phyloP scores from a whole-genome alignment of 805 yeast species.

The Metschnikowia orientalis region DNA sequence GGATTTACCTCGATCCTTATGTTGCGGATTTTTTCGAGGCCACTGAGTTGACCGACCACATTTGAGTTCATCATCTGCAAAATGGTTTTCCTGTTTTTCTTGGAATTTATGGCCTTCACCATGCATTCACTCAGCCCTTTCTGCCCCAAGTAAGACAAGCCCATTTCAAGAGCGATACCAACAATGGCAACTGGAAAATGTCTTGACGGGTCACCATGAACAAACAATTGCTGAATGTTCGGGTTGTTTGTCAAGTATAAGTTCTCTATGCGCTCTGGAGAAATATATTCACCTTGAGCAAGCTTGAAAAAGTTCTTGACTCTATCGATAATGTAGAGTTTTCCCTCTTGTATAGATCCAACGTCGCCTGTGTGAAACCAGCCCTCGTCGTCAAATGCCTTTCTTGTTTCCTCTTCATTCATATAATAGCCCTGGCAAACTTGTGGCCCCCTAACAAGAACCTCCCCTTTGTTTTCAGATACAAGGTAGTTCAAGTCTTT shows the following conservation, averaged over 20 bases:
- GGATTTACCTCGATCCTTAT: slow-evolving; percentile 51
- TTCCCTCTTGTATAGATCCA: slow-evolving; percentile 34
- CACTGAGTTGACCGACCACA: slow-evolving; percentile 40
- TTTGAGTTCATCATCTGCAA: slow-evolving; percentile 34
- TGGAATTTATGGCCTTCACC: slow-evolving; percentile 23
- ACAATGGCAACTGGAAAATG: slow-evolving; percentile 10
- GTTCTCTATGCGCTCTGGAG: slow-evolving; percentile 72
- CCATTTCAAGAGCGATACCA: slow-evolving; percentile 26
- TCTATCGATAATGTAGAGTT: slow-evolving; percentile 55
- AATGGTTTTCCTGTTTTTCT: slow-evolving; percentile 25
- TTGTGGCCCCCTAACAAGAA: slow-evolving; percentile 61
- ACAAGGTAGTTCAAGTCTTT: slow-evolving; percentile 52
- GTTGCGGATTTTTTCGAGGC: slow-evolving; percentile 61
- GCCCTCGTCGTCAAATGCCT: slow-evolving; percentile 36
- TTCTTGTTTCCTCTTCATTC: slow-evolving; percentile 49
- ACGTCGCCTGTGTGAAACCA: slow-evolving; percentile 59
- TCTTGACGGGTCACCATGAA: slow-evolving; percentile 11
- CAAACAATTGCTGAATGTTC: slow-evolving; percentile 9
- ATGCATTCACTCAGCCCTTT: slow-evolving; percentile 17
- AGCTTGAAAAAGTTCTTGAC: slow-evolving; percentile 72
- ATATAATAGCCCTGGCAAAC: slow-evolving; percentile 52
- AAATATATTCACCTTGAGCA: slow-evolving; percentile 52
- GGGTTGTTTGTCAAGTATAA: slow-evolving; percentile 35
- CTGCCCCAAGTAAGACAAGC: slow-evolving; percentile 5
- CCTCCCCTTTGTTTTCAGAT: slow-evolving; percentile 32